Evolutionary conservation across 1,284 basidiomycete species (phyloP), one percentile per base, ranked within the genome.

Genomic region (Leccinum griseonigrum): DNA sequence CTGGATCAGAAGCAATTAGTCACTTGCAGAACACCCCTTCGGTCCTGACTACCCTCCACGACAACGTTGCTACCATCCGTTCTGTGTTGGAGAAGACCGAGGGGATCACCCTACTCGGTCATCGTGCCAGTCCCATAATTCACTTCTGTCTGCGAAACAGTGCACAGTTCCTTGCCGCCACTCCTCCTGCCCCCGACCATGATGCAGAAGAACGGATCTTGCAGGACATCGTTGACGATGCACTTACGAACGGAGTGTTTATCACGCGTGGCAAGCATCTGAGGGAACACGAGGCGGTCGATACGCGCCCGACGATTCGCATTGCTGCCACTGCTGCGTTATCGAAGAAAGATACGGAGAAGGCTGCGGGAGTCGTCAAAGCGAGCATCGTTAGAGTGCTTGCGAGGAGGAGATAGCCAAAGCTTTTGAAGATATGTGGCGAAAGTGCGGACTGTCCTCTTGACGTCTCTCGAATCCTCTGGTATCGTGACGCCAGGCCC

Each of bases 141-240:
- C 95, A 98, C 75, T 85, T 99, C 67, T 83, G 88, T 72, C 78
- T 97, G 75, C 81, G 62, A 72, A 79, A 28, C 69, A 78, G 9
- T 68, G 78, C 53, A 56, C 76, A 22, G 56, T 66, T 40, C 65
- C 77, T 58, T 61, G 72, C 59, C 36, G 60, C 56, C 53, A 64
- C 67, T 56, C 67, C 71, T 29, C 60, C 68, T 11, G 63, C 63
- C 32, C 85, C 82, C 71, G 83, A 91, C 64, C 79, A 88, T 54
- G 85, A 87, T 48, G 78, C 77, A 22, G 94, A 98, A 74, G 95
- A 97, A 73, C 76, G 79, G 22, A 62, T 93, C 31, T 72, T 97
- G 66, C 95, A 97, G 75, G 92, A 95, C 57, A 85, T 97, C 28
- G 93, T 96, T 10, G 95, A 97, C 61, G 93, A 96, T 71, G 81